Base-by-base conservation (phyloP, 495 filamentous ascomycete genomes). In the Echria macrotheca region DNA sequence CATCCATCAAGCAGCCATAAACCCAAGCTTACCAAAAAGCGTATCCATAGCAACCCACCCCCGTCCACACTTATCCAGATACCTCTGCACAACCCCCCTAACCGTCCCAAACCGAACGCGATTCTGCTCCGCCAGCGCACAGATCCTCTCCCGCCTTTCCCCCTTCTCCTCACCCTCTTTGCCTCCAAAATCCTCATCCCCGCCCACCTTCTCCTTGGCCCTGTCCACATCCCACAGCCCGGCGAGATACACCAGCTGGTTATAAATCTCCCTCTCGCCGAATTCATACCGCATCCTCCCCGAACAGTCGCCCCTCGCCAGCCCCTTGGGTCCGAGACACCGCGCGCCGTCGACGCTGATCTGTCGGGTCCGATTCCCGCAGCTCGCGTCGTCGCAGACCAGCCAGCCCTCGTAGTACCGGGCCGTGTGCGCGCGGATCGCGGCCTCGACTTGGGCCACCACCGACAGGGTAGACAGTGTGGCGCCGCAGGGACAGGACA, bases 11-110 rank as follows among this genome's bases (percentile, higher is more conserved):
- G 29, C 43, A 19, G 67, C 62, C 5, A 54, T 51, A 51, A 76
- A 73, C 25, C 77, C 77, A 12, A 80, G 40, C 66, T 77, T 79
- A 2, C 68, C 66, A 65, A 97, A 98, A 50, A 98, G 70, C 61
- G 73, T 81, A 68, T 91, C 89, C 93, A 97, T 98, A 49, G 87
- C 87, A 46, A 98, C 93, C 89, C 89, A 97, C 68, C 86, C 86
- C 63, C 90, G 74, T 26, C 94, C 93, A 73, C 89, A 96, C 74
- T 89, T 93, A 62, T 87, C 87, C 66, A 98, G 66, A 70, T 96
- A 94, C 61, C 67, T 82, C 50, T 89, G 88, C 9, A 94, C 89
- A n/a, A 87, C 82, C 1, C 74, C 77, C 69, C 77, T 83, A 38
- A 90, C 70, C 6, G 86, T 88, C 14, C 58, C 78, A 63, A 97